phyloP scores from a whole-genome alignment of 2,329 filamentous ascomycete species.

The Ophiocordyceps sinensis region DNA sequence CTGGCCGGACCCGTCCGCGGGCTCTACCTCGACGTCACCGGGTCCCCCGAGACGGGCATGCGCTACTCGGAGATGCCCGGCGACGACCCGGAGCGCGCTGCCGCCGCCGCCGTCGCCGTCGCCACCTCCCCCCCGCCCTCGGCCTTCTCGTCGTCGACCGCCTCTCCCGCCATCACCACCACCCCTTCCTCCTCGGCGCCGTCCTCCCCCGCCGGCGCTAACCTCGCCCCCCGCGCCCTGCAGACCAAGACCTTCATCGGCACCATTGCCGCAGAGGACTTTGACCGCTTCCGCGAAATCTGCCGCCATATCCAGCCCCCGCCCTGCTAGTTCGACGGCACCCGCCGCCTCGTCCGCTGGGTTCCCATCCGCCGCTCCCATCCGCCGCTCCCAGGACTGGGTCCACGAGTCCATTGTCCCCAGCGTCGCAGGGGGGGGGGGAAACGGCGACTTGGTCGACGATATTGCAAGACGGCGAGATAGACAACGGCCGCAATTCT shows the following conservation, averaged over 20 bases:
- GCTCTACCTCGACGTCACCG: background rate
- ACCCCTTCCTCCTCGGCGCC: too few relatives aligned
- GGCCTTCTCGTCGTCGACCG: background rate
- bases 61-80: background rate
- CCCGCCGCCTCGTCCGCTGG: background rate
- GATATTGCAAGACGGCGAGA: too few relatives aligned
- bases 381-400: background rate
- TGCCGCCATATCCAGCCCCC: slow-evolving; percentile 2
- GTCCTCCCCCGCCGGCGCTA: background rate
- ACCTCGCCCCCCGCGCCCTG: background rate
- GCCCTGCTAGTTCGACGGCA: background rate
- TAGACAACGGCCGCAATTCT: too few relatives aligned
- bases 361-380: background rate
- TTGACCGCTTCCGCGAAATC: slow-evolving; percentile 6
- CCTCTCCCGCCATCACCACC: background rate
- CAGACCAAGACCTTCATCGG: slow-evolving; percentile 7
- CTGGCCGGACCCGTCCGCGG: background rate
- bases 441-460: too few relatives aligned
- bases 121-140: background rate
- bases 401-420: background rate
- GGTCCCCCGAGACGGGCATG: background rate
- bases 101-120: too few relatives aligned
- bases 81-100: background rate
- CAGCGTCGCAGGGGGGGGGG: background rate
- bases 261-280: slow-evolving; percentile 6